Evolutionary conservation across 1,284 basidiomycete genomes (phyloP), one percentile per base, ranked within the genome.

Genomic region (Clitocybe nebularis): DNA sequence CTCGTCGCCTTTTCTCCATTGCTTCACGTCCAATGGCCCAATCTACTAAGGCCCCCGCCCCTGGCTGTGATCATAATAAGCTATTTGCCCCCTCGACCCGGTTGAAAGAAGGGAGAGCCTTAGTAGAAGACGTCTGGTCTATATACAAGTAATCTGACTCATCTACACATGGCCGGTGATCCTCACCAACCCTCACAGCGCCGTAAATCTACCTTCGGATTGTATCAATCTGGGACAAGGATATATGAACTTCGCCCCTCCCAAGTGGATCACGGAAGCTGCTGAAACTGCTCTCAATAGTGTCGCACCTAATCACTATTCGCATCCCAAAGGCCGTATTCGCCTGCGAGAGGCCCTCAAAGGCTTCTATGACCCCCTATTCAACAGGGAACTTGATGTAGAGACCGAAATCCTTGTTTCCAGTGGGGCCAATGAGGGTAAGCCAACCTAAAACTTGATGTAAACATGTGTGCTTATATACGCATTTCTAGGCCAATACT

Each of bases 391-490:
- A 11, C 74, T 99, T 20, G 81, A 93, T 57, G 73, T 85, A 6
- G 91, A 97, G 54, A 77, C 78, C 0, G 93, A 99, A 63, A 93
- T 99, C 36, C 71, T 93, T 26, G 86, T 99, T 30, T 95, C 94
- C 0, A 93, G 93, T 47, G 96, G 96, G 32, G 94, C 94, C 2
- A 99, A 96, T 61, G 89, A 93, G 77, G 93, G 92, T 87, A 50
- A 50, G 67, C 53, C 14, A 7, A 28, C 21, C 25, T 10, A 2
- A 43, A 16, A 39, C 19, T 9, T 4, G 14, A 35, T 23, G 2
- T 33, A 25, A 16, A 30, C 24, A 28, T 41, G 8, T 50, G 14
- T 25, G 1, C 16, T 25, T 41, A 11, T 16, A 26, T 4, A 32
- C 22, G 26, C 10, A 36, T 30, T 16, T 3, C 25, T 60, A 90